Base-by-base conservation (phyloP, 1,284 basidiomycete genomes). In the Salmacisia buchloeana region DNA sequence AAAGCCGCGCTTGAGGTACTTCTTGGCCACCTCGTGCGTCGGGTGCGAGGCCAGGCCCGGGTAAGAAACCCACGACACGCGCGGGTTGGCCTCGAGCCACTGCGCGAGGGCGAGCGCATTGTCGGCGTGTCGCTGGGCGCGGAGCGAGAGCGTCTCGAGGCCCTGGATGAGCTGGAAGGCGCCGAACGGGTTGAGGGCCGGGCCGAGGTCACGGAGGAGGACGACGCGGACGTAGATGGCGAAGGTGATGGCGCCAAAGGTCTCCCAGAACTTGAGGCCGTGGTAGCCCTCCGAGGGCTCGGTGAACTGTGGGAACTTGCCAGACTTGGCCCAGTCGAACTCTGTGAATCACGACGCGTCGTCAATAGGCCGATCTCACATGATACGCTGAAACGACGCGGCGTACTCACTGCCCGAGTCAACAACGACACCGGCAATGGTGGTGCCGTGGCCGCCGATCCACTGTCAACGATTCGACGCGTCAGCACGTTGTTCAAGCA, bases 401-500 rank as follows among this genome's bases (percentile, higher is more conserved):
- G n/a, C n/a, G n/a, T n/a, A n/a, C 63, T 64, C 63, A 64, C 63
- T 92, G 61, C 91, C 91, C 27, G 86, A 85, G 78, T 92, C 91
- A 61, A 93, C 79, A 66, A 94, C 83, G 23, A 92, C 87, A 64
- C 92, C 92, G 4, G 84, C 91, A 59, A 94, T 91, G 29, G 90
- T 91, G 2, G 88, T 93, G 63, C 91, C 91, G 77, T 92, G 91
- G 0, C 91, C 90, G 33, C 90, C 89, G 59, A 93, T 91, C 91
- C 91, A 93, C 34, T 58, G n/a, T 6, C 18, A 57, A 21, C 6
- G 18, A 58, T 13, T 27, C 6, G 15, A 36, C 23, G 33, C 35
- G 56, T 38, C 34, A 58, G 56, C 12, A 13, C n/a, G 31, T 9
- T 9, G 13, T 35, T 23, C 12, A 25, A 36, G 56, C 34, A 29